Evolutionary conservation across 768 basidiomycete genomes (phyloP).

Genomic region (Boletellus sp.): DNA sequence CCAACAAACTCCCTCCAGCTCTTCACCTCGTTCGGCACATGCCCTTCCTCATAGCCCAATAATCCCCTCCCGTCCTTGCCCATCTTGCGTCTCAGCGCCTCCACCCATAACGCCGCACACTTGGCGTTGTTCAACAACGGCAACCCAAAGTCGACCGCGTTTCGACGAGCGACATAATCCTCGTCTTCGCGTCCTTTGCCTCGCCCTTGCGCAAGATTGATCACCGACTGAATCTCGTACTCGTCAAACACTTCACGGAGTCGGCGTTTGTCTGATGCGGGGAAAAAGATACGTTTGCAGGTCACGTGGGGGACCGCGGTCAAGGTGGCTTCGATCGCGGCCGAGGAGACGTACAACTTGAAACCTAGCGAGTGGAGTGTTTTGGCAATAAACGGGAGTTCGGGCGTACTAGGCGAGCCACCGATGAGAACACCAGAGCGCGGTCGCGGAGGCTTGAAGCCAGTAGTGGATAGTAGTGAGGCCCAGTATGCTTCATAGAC

Average conservation of each 20-base stretch:
- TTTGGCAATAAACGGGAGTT: constrained; percentile 82
- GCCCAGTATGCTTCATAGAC: constrained; percentile 97
- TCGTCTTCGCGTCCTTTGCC: constrained; percentile 79
- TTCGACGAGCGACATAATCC: constrained; percentile 95
- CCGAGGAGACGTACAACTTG: constrained; percentile 89
- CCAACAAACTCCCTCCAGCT: constrained; percentile 93
- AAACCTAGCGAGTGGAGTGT: constrained; percentile 83
- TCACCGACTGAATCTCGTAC: constrained; percentile 90
- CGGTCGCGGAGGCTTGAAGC: constrained; percentile 85
- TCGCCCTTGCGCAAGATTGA: constrained; percentile 84
- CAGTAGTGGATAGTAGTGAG: constrained; percentile 90
- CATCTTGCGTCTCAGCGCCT: constrained; percentile 81
- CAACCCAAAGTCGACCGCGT: constrained; percentile 94
- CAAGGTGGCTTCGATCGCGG: constrained; percentile 74
- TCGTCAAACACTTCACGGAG: constrained; percentile 91
- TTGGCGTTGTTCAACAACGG: constrained; percentile 88
- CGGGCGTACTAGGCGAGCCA: constrained; percentile 83
- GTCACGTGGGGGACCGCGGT: constrained; percentile 72
- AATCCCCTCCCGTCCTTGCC: constrained; percentile 65
- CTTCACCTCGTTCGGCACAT: constrained; percentile 84
- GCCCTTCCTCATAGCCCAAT: constrained; percentile 78
- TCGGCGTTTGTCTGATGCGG: constrained; percentile 92
- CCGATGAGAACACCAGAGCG: constrained; percentile 90
- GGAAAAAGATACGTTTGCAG: constrained; percentile 93
- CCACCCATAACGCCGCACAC: constrained; percentile 87